Evolutionary conservation across 129 eudicot species (phyloP), one percentile per base, ranked within the genome.

Genomic region (Pulicaria dysenterica): DNA sequence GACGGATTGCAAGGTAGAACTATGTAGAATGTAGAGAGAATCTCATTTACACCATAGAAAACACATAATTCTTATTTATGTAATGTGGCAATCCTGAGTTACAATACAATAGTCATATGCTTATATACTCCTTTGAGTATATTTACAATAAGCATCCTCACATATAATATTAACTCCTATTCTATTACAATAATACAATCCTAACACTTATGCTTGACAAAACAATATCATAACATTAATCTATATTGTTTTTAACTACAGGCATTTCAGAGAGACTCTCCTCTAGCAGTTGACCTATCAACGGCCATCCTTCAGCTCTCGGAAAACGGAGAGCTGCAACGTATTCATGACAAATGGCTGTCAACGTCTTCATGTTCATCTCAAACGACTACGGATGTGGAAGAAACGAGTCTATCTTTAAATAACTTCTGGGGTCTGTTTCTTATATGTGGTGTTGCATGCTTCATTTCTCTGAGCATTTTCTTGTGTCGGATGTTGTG

Each of bases 391-490:
- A 81, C 43, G 16, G 82, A 77, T 36, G 61, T 37, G 3, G 84
- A 73, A 34, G 86, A 82, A 1, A 84, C 15, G 78, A 79, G 80
- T 41, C 91, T 91, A 36, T 88, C 97, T 6, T 90, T 91, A 15
- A 64, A 2, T 9, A 91, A 90, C 79, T 91, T 91, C 77, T 91
- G 97, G 95, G 97, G 97, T 62, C 73, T 91, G 40, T 88, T 91
- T 62, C 86, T 91, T 36, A 82, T 91, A 24, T 91, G 95, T 69
- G 97, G 88, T 13, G 16, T 76, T 3, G 88, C 83, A 0, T 88
- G 92, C 83, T 69, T 85, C 73, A 19, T 82, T 62, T 70, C 92
- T 24, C 84, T 91, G 6, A 11, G 73, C 37, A 40, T 84, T 7
- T 91, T 85, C 55, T 83, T 80, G 39, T 77, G 80, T 57, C 70